Evolutionary conservation across 495 filamentous ascomycete species (phyloP).

Genomic region (Aspergillus leporis): DNA sequence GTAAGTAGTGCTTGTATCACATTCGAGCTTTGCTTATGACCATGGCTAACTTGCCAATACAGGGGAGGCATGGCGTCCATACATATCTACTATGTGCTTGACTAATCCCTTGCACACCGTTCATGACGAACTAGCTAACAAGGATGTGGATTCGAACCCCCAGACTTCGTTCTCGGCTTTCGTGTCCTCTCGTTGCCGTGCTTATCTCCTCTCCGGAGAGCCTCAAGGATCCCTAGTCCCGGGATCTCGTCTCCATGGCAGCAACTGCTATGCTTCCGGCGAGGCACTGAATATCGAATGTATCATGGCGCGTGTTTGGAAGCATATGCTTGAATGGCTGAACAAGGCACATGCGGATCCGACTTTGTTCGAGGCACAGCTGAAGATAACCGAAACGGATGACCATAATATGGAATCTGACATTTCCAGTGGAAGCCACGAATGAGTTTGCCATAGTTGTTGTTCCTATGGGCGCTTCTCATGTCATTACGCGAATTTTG

Average conservation of each 20-base stretch:
- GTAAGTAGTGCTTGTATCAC: constrained; percentile 34
- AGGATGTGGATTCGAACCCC: constrained; percentile 8
- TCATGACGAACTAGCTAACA: constrained; percentile 17
- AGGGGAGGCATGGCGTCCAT: constrained; percentile 38
- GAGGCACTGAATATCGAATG: constrained; percentile 41
- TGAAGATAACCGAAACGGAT: constrained; percentile 15
- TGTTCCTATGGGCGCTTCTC: not conserved
- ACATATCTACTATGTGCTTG: constrained; percentile 37
- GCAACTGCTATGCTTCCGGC: constrained; percentile 51
- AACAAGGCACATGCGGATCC: constrained; percentile 34
- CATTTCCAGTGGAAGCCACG: not conserved
- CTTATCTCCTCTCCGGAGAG: constrained; percentile 55
- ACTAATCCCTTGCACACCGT: constrained; percentile 33
- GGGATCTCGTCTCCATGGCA: constrained; percentile 38
- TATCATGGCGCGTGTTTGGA: constrained; percentile 41
- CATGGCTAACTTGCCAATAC: constrained; percentile 8
- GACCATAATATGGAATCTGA: not conserved
- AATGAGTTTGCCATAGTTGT: not conserved
- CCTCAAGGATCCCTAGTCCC: constrained; percentile 49
- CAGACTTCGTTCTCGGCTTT: constrained; percentile 35
- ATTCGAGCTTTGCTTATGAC: not conserved
- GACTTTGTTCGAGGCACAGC: constrained; percentile 27
- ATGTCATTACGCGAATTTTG: no score
- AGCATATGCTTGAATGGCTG: constrained; percentile 45
- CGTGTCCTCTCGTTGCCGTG: constrained; percentile 55